Evolutionary conservation across 2,329 filamentous ascomycete genomes (phyloP), one percentile per base, ranked within the genome.

Genomic region (Domatiomyces catenatus): DNA sequence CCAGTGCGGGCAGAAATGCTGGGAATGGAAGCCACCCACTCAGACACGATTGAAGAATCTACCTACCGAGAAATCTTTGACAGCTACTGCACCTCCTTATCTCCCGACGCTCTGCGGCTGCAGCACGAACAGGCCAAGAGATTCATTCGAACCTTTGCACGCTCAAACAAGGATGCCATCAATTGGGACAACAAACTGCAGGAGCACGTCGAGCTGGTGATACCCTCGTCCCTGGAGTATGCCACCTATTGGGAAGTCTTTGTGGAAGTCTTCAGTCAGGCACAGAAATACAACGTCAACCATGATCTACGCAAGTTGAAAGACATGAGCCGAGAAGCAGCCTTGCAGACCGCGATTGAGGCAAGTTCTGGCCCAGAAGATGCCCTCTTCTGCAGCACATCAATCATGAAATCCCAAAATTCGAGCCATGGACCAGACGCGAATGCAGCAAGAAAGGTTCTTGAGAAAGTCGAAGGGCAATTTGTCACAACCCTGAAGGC

Each of bases 121-220:
- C 71, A 79, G 2, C 70, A 78, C 56, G 53, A 67, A 7, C 60
- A 71, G 46, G 76, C 76, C 2, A 76, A 81, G 55, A 54, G 47
- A 0, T 83, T 83, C 55, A 62, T 83, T 0, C 59, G 79, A 45
- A 59, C 58, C 0, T 79, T 77, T 55, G 73, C 72, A 3, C 65
- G 76, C 10, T 39, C 32, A 39, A 39, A 39, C 32, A 39, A 39
- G 15, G 32, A 39, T 15, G 32, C 32, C 2, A 39, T 39, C 15
- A 39, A 39, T 39, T 39, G 32, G 32, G 32, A 39, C 32, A 39
- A 39, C 32, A 39, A 39, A 39, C 15, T 39, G 32, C 32, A 39
- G 2, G 32, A 39, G 32, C 32, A 39, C 32, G 10, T 39, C 15
- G 32, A 39, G 32, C 12, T 39, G 32, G 32, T 39, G 32, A 39